Percentiles rank a stretch among this genome's conserved stretches.
Conservation (phyloP, 306 rosid species). For the Crotalaria pallida region DNA sequence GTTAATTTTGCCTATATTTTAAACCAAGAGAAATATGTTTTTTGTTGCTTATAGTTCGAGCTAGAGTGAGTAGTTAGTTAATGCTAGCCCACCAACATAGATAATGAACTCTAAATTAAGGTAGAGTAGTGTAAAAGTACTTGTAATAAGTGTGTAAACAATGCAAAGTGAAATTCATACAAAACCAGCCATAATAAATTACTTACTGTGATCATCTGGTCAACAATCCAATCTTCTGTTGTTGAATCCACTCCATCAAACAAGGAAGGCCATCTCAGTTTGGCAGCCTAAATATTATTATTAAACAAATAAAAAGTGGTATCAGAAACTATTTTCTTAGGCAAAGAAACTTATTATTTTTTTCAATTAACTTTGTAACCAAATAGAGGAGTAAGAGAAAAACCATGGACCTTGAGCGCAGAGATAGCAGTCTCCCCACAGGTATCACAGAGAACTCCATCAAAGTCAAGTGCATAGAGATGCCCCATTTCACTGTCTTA, state of each 20-base stretch:
- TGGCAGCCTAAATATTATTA: conserved; percentile 57
- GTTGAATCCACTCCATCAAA: conserved; percentile 52
- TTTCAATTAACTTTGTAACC: background rate
- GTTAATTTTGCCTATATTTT: no score
- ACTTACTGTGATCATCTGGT: conserved; percentile 46
- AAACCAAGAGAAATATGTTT: no score
- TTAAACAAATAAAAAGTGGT: conserved; percentile 16
- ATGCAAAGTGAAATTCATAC: background rate
- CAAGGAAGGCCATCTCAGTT: conserved; percentile 62
- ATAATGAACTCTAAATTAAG: background rate
- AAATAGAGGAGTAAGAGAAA: conserved; percentile 1
- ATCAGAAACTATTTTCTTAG: background rate
- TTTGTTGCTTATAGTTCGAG: no score
- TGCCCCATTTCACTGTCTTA: conserved; percentile 23
- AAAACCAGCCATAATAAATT: conserved; percentile 6
- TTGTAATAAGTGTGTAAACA: no score
- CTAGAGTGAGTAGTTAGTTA: no score
- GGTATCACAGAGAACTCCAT: conserved; percentile 33
- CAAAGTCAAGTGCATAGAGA: conserved; percentile 39
- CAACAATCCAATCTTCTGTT: conserved; percentile 65
- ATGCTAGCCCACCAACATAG: background rate
- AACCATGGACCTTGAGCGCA: conserved; percentile 26
- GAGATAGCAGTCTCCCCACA: conserved; percentile 32
- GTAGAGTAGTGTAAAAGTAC: no score
- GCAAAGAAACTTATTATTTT: no score